These are phyloP conservation scores for Isabelozyma rhagii DNA, from an alignment of 805 yeast species.

Conservation along the genomic window DNA sequence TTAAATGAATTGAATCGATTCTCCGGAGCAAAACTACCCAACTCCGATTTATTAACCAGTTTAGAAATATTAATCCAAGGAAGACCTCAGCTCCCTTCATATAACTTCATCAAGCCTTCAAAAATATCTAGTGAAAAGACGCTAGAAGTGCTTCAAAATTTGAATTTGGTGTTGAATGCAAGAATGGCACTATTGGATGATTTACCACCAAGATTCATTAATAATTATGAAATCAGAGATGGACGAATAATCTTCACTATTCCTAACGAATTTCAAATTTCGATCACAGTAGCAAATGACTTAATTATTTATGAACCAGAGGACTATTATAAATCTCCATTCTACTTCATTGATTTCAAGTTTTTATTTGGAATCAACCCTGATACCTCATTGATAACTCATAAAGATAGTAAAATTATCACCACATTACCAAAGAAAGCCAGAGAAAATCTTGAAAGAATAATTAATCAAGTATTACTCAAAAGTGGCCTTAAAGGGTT, in stretches of 20 bases:
- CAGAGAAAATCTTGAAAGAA: slow-evolving; percentile 46
- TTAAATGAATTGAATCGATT: slow-evolving; percentile 66
- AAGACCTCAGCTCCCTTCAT: slow-evolving; percentile 68
- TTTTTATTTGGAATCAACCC: slow-evolving; percentile 52
- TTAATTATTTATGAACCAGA: slow-evolving; percentile 45
- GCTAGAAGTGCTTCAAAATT: slow-evolving; percentile 57
- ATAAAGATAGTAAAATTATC: slow-evolving; percentile 18
- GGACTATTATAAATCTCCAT: slow-evolving; percentile 51
- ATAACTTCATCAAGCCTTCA: slow-evolving; percentile 49
- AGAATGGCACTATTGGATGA: slow-evolving; percentile 66
- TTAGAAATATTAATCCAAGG: slow-evolving; percentile 80
- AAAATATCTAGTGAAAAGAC: slow-evolving; percentile 55
- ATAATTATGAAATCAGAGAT: slow-evolving; percentile 60
- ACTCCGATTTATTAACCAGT: slow-evolving; percentile 86
- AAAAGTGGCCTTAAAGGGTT: slow-evolving; percentile 49
- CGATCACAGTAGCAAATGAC: slow-evolving; percentile 69
- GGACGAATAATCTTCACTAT: slow-evolving; percentile 73
- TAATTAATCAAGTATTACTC: slow-evolving; percentile 51
- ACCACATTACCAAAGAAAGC: slow-evolving; percentile 30
- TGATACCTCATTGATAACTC: slow-evolving; percentile 29
- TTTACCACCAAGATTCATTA: slow-evolving; percentile 61
- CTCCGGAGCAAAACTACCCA: slow-evolving; percentile 88
- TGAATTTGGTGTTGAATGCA: slow-evolving; percentile 71
- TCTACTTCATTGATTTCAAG: slow-evolving; percentile 74
- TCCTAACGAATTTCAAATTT: slow-evolving; percentile 57